These are phyloP conservation scores for Thelonectria discophora DNA, from an alignment of 2,329 filamentous ascomycete genomes.

Conservation along the genomic window DNA sequence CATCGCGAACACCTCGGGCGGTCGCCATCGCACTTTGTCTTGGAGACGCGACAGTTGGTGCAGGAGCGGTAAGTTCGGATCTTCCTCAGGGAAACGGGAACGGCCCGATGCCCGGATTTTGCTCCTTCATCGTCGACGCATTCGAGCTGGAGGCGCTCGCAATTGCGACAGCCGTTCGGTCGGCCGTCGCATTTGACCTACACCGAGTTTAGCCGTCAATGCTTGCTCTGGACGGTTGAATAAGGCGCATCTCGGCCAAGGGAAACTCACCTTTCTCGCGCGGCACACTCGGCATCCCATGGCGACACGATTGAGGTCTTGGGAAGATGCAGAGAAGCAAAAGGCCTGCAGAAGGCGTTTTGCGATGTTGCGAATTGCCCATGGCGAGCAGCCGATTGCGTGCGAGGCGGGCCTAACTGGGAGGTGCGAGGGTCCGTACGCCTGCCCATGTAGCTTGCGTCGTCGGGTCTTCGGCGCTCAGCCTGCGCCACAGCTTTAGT, in stretches of 20 bases:
- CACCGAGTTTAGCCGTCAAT: constrained; percentile 28
- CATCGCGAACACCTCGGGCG: constrained; percentile 52
- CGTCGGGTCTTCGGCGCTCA: constrained; percentile 31
- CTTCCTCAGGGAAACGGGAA: constrained; percentile 47
- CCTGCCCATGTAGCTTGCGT: constrained; percentile 17
- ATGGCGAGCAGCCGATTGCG: constrained; percentile 44
- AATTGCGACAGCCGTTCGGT: constrained; percentile 54
- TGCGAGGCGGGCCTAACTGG: constrained; percentile 38
- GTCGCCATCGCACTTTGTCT: constrained; percentile 54
- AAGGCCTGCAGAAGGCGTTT: constrained; percentile 32
- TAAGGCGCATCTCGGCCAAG: not conserved
- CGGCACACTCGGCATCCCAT: constrained; percentile 54
- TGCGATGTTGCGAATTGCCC: constrained; percentile 35
- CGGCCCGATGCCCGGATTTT: constrained; percentile 37
- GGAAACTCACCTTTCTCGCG: constrained; percentile 49
- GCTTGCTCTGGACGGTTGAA: constrained; percentile 8
- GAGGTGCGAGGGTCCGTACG: constrained; percentile 37
- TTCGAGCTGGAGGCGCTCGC: constrained; percentile 53
- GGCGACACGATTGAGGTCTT: constrained; percentile 30
- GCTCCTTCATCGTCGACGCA: constrained; percentile 50
- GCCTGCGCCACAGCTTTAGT: constrained; percentile 30
- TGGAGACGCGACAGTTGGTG: constrained; percentile 51
- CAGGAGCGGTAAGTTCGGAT: constrained; percentile 54
- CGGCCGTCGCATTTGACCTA: constrained; percentile 55
- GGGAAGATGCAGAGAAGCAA: constrained; percentile 27